A percentile compares a stretch with the other conserved stretches of the same genome.
phyloP scores from a whole-genome alignment of 768 basidiomycete genomes.

The Boletus insuetus region DNA sequence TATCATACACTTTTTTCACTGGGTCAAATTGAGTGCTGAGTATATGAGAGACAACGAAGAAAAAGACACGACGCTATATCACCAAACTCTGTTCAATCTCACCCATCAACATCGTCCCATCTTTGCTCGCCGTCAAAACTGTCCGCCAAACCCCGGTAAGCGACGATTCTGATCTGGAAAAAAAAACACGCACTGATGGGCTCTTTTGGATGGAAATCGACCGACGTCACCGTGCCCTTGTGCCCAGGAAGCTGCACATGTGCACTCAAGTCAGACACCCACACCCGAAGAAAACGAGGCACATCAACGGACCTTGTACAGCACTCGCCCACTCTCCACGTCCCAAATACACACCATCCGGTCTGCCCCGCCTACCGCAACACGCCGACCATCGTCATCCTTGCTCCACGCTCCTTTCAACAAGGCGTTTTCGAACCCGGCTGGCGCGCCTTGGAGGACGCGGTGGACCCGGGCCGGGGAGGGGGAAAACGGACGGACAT shows the following conservation, averaged over 20 bases:
- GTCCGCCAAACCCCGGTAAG: background rate
- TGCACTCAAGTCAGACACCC: background rate
- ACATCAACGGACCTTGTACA: constrained; percentile 65
- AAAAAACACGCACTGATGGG: constrained; percentile 72
- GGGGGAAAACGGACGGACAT: constrained; percentile 91
- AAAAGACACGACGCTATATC: constrained; percentile 32
- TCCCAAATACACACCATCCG: constrained; percentile 87
- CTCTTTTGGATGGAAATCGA: constrained; percentile 95
- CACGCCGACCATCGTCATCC: constrained; percentile 76
- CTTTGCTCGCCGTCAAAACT: constrained; percentile 93
- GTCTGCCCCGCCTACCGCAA: constrained; percentile 88
- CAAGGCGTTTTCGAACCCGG: constrained; percentile 90
- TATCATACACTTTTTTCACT: too few relatives aligned
- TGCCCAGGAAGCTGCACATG: constrained; percentile 82
- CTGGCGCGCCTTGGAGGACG: constrained; percentile 76
- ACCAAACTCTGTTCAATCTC: constrained; percentile 73
- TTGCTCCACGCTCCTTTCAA: constrained; percentile 86
- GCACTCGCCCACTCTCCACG: constrained; percentile 67
- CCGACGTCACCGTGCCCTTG: constrained; percentile 93
- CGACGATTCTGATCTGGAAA: background rate
- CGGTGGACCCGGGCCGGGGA: constrained; percentile 81
- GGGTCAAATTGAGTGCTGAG: too few relatives aligned
- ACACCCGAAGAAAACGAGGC: background rate
- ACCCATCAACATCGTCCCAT: constrained; percentile 87
- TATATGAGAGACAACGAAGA: background rate